Evolutionary conservation across 2,329 filamentous ascomycete species (phyloP).

Genomic region (Penicillium polonicum): DNA sequence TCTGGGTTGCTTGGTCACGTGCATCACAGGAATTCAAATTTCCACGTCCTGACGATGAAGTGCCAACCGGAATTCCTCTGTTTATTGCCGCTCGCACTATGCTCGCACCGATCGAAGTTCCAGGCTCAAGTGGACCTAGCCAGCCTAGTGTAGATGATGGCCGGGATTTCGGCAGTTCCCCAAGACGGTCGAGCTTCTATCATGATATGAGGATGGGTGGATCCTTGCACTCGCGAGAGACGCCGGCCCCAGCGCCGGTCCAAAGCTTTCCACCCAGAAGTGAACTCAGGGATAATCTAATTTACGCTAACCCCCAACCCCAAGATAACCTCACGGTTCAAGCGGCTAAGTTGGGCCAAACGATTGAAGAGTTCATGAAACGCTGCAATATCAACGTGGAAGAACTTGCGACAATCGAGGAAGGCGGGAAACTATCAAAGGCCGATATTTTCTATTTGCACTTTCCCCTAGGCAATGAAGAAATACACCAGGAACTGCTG

Average conservation of each 20-base stretch:
- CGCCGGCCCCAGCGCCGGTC: not conserved
- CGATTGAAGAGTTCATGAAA: slow-evolving; percentile 15
- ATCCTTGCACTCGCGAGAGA: not conserved
- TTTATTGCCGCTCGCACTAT: slow-evolving; percentile 22
- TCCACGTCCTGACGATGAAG: not conserved
- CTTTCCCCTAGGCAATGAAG: slow-evolving; percentile 28
- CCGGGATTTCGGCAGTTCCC: not conserved
- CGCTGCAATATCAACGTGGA: slow-evolving; percentile 28
- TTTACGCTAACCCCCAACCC: not conserved
- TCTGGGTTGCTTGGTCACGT: slow-evolving; percentile 33
- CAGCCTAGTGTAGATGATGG: not conserved
- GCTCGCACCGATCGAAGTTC: not conserved
- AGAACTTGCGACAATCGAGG: slow-evolving; percentile 26
- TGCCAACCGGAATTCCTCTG: slow-evolving; percentile 18
- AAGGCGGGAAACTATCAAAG: slow-evolving; percentile 10
- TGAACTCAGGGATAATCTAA: not conserved
- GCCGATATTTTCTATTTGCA: slow-evolving; percentile 37
- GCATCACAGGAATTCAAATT: slow-evolving; percentile 28
- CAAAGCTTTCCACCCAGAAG: not conserved
- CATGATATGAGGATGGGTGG: not conserved
- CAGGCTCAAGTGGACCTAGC: not conserved
- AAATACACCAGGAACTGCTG: slow-evolving; percentile 25
- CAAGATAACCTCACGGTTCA: not conserved
- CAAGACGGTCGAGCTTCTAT: not conserved
- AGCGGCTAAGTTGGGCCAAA: not conserved